A percentile compares a stretch with the other conserved stretches of the same genome.
These are phyloP conservation scores for Mortierella sp. DNA, from an alignment of 371 early-diverging fungal genomes.

Conservation along the genomic window DNA sequence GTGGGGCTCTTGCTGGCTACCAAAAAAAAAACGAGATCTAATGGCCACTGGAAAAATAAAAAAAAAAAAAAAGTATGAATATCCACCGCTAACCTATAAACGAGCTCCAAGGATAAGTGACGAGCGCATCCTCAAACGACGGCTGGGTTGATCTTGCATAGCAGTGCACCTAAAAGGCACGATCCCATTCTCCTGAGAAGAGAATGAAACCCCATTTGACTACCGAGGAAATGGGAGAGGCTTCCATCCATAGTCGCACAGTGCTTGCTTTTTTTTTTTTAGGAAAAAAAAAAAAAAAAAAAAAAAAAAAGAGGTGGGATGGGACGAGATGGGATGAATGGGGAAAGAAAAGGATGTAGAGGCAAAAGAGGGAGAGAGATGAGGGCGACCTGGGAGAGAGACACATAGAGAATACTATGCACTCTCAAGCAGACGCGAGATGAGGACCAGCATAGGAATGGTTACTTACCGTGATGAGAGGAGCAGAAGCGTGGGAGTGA, in stretches of 20 bases:
- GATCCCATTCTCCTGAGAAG: neutral
- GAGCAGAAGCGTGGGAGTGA: neutral
- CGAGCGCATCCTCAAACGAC: constrained; percentile 54
- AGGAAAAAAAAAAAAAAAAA: neutral
- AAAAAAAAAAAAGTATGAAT: neutral
- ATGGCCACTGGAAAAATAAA: neutral
- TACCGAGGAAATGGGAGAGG: neutral
- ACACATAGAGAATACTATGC: too few relatives aligned
- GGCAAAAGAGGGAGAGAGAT: too few relatives aligned
- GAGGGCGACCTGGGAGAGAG: too few relatives aligned
- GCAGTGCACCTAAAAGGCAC: constrained; percentile 34
- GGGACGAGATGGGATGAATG: neutral
- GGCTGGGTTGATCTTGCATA: constrained; percentile 43
- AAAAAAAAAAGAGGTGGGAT: neutral
- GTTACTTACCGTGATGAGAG: neutral
- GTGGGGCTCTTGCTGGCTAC: too few relatives aligned
- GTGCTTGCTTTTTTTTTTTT: neutral
- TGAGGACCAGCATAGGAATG: too few relatives aligned
- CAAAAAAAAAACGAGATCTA: too few relatives aligned
- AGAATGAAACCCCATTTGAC: too few relatives aligned
- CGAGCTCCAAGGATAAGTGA: constrained; percentile 38
- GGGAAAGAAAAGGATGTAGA: neutral
- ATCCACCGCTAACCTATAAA: constrained; percentile 52
- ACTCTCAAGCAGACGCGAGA: too few relatives aligned
- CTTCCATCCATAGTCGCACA: too few relatives aligned